phyloP scores from a whole-genome alignment of 78 protist genomes.

The Paulinella micropora region DNA sequence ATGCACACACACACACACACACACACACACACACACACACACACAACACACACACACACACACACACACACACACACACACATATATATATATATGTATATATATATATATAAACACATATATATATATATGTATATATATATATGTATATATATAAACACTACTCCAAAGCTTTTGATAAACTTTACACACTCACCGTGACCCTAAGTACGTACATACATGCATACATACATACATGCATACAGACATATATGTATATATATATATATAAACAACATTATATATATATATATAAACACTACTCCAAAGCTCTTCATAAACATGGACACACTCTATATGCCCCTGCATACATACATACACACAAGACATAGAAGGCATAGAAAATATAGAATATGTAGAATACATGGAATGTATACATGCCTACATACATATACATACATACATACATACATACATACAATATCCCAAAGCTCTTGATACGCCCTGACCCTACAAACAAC shows the following conservation, averaged over 20 bases:
- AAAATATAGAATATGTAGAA: no score
- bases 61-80: neutral
- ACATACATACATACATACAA: neutral
- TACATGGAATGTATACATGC: no score
- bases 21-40: no score
- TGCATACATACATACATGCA: neutral
- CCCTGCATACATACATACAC: no score
- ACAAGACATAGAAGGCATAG: no score
- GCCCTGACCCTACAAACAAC: no score
- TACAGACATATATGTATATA: neutral
- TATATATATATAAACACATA: neutral
- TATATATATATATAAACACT: neutral
- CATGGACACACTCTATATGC: no score
- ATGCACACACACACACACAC: no score
- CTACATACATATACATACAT: neutral
- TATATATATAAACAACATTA: neutral
- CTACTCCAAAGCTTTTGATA: no score
- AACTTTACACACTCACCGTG: no score
- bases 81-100: neutral
- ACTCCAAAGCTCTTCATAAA: no score
- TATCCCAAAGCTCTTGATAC: no score
- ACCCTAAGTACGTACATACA: neutral
- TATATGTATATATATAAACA: neutral
- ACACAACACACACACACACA: neutral
- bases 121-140: neutral